These are phyloP conservation scores for Aristolochia fimbriata DNA, from an alignment of 164 flowering plant species.

Conservation along the genomic window DNA sequence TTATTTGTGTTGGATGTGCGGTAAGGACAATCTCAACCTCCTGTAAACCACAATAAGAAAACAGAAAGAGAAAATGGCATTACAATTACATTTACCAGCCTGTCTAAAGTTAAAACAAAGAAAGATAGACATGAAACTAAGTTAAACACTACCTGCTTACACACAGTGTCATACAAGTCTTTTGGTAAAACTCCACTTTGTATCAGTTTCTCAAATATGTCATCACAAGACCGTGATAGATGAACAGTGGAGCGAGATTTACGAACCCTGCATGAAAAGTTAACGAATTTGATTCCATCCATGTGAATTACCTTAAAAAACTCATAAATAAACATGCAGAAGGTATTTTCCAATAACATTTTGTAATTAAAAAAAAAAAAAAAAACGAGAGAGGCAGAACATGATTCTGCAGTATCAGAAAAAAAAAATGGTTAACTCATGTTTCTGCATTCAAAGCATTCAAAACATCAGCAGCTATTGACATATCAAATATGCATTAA, in stretches of 20 bases:
- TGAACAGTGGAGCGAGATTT: conserved; percentile 32
- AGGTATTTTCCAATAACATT: not conserved
- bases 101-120: not conserved
- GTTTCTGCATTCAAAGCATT: not conserved
- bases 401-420: not conserved
- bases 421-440: not conserved
- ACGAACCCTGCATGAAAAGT: conserved; percentile 39
- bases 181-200: conserved; percentile 75
- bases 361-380: too few relatives aligned
- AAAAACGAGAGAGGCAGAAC: not conserved
- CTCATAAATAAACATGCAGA: not conserved
- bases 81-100: not conserved
- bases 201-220: conserved; percentile 57
- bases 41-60: conserved; percentile 29
- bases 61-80: conserved; percentile 1
- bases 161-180: conserved; percentile 64
- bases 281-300: not conserved
- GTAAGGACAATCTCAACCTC: conserved; percentile 88
- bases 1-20: conserved; percentile 92
- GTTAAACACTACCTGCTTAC: conserved; percentile 53
- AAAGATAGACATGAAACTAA: not conserved
- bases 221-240: conserved; percentile 81
- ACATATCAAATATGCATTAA: not conserved
- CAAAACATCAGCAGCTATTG: not conserved
- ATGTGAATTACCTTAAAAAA: not conserved